Evolutionary conservation across 352 stramenopile genomes (phyloP).

Genomic region (Pythium brachiatum): DNA sequence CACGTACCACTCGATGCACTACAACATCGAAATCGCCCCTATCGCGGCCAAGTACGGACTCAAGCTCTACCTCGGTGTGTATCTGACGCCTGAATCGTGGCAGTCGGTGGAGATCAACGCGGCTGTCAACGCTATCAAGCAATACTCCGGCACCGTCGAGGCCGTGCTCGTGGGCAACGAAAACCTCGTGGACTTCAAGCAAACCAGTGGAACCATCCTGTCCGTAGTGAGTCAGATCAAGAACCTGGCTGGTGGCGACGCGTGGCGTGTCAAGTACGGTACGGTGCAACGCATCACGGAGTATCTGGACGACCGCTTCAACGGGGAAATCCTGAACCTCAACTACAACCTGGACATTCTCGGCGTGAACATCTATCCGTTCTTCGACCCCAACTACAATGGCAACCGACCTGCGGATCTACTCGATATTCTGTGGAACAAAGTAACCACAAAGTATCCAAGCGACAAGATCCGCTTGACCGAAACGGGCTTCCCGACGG

Average conservation of each 20-base stretch:
- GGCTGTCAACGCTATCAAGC: slow-evolving; percentile 39
- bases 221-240: slow-evolving; percentile 34
- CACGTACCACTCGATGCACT: slow-evolving; percentile 63
- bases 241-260: slow-evolving; percentile 12
- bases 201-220: slow-evolving; percentile 23
- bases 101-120: slow-evolving; percentile 36
- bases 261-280: slow-evolving; percentile 47
- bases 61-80: slow-evolving; percentile 55
- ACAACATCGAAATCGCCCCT: slow-evolving; percentile 38
- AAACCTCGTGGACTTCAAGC: slow-evolving; percentile 26
- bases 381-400: slow-evolving; percentile 34
- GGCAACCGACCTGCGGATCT: slow-evolving; percentile 18
- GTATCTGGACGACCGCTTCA: slow-evolving; percentile 24
- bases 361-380: slow-evolving; percentile 43
- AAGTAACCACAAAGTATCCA: slow-evolving; percentile 22
- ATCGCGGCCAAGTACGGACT: slow-evolving; percentile 45
- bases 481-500: slow-evolving; percentile 35
- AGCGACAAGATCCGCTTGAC: slow-evolving; percentile 32
- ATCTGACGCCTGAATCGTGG: slow-evolving; percentile 46
- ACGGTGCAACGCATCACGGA: slow-evolving; percentile 42
- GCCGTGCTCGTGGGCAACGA: slow-evolving; percentile 51
- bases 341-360: slow-evolving; percentile 24
- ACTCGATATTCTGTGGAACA: slow-evolving; percentile 29
- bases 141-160: slow-evolving; percentile 41
- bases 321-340: slow-evolving; percentile 15